A percentile compares a stretch with the other conserved stretches of the same genome.
Conservation (phyloP, 1,284 basidiomycete species). For the Ceratobasidium sp. region DNA sequence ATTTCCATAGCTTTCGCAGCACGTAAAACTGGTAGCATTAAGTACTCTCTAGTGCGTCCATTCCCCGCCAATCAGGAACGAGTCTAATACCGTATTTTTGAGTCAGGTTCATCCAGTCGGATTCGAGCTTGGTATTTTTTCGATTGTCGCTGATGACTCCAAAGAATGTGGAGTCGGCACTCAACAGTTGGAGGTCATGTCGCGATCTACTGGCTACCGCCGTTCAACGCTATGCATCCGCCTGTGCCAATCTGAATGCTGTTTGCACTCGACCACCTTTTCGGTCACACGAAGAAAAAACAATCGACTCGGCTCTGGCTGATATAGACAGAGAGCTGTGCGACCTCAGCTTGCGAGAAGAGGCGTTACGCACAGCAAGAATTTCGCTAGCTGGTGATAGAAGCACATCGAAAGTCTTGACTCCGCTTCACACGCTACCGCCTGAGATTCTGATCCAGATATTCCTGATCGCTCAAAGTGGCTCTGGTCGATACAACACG, state of each 20-base stretch:
- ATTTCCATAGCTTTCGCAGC: no score
- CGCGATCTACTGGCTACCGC: neutral
- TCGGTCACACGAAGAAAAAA: no score
- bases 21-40: no score
- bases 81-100: no score
- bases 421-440: constrained; percentile 1
- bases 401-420: neutral
- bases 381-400: neutral
- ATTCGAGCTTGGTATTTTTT: no score
- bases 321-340: neutral
- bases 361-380: neutral
- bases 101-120: no score
- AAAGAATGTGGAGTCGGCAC: no score
- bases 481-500: neutral
- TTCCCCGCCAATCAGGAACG: no score
- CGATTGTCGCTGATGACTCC: no score
- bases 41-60: no score
- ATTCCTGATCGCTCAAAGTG: neutral
- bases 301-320: neutral
- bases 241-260: neutral
- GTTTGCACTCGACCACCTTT: neutral
- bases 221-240: neutral
- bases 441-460: neutral
- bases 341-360: neutral
- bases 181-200: neutral